Evolutionary conservation across 2,329 filamentous ascomycete genomes (phyloP).

Genomic region (Sclerotiophoma versabilis): DNA sequence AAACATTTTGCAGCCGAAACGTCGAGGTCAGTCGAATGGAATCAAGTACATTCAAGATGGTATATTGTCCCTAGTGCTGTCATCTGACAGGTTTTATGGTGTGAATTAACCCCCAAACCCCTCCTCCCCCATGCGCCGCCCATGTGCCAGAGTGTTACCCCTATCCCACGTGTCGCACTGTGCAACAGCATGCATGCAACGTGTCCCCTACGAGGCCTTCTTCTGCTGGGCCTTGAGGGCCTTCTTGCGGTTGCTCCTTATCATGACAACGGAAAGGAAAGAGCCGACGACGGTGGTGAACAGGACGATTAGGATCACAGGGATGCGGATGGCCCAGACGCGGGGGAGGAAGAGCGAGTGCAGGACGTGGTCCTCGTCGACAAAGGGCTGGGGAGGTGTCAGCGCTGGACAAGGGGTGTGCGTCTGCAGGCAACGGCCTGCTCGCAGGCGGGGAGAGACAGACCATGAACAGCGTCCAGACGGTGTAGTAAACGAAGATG

Average conservation of each 20-base stretch:
- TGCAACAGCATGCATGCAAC: constrained; percentile 8
- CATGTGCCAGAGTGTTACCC: constrained; percentile 15
- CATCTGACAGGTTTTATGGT: neutral
- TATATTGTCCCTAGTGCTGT: constrained; percentile 10
- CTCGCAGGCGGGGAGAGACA: too few relatives aligned
- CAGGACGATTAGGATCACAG: constrained; percentile 92
- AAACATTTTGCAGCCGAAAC: neutral
- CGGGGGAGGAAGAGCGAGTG: constrained; percentile 96
- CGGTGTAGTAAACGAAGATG: constrained; percentile 89
- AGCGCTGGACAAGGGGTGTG: neutral
- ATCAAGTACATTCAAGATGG: constrained; percentile 12
- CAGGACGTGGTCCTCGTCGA: constrained; percentile 91
- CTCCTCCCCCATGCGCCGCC: constrained; percentile 9
- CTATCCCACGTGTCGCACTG: neutral
- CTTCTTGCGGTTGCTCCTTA: constrained; percentile 97
- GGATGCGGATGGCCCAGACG: constrained; percentile 98
- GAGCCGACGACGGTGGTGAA: constrained; percentile 93
- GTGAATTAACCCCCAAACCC: constrained; percentile 4
- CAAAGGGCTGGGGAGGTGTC: constrained; percentile 75
- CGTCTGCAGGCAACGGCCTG: neutral
- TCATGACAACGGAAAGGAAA: constrained; percentile 97
- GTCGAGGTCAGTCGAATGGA: neutral
- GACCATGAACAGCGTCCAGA: constrained; percentile 99
- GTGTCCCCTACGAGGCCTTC: constrained; percentile 65
- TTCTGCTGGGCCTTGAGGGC: constrained; percentile 93